A percentile compares a stretch with the other conserved stretches of the same genome.
Evolutionary conservation across 164 flowering plant genomes (phyloP).

Genomic region (Sedum album): DNA sequence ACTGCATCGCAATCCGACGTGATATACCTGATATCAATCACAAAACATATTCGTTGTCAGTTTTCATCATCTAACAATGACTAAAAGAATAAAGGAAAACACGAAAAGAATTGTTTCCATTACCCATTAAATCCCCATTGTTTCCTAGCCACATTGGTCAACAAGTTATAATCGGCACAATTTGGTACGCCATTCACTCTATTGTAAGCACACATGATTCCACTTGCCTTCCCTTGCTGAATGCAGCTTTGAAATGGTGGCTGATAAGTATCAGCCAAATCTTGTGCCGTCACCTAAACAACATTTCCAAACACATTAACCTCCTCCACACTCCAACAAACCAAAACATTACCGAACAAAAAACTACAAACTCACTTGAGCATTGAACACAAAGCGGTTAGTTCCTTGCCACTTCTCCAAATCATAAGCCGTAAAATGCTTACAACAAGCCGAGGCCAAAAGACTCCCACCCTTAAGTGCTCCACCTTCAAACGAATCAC

Average conservation of each 20-base stretch:
- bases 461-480: slow-evolving; percentile 24
- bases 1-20: slow-evolving; percentile 91
- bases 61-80: too few relatives aligned
- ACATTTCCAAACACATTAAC: neutral
- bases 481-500: slow-evolving; percentile 54
- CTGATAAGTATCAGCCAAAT: slow-evolving; percentile 81
- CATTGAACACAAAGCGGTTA: slow-evolving; percentile 58
- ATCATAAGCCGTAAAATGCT: slow-evolving; percentile 94
- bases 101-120: neutral
- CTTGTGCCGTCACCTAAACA: slow-evolving; percentile 61
- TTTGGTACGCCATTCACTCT: slow-evolving; percentile 79
- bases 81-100: neutral
- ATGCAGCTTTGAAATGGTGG: slow-evolving; percentile 82
- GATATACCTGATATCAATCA: slow-evolving; percentile 47
- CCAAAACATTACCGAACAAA: neutral
- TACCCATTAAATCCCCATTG: slow-evolving; percentile 77
- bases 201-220: slow-evolving; percentile 91
- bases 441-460: slow-evolving; percentile 91
- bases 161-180: slow-evolving; percentile 67
- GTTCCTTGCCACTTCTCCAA: slow-evolving; percentile 67
- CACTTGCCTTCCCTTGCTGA: slow-evolving; percentile 60
- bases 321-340: neutral
- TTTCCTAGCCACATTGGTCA: slow-evolving; percentile 52
- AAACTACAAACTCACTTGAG: slow-evolving; percentile 31
- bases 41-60: neutral